phyloP scores from a whole-genome alignment of 495 filamentous ascomycete species.

The Aspergillus affinis region DNA sequence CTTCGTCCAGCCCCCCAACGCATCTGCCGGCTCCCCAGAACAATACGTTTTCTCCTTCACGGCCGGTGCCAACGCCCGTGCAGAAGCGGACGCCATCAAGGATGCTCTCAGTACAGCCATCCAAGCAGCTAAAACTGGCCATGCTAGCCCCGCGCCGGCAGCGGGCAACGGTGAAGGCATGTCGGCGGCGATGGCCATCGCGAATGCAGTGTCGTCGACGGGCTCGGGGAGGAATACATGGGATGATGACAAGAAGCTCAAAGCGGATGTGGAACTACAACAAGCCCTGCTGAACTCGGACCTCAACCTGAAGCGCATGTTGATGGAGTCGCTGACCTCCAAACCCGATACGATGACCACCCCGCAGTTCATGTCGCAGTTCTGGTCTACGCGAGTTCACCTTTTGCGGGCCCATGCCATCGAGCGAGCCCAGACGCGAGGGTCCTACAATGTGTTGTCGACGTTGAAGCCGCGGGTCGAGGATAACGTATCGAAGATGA shows the following conservation, averaged over 20 bases:
- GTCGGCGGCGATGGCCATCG: slow-evolving; percentile 59
- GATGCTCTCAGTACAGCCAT: slow-evolving; percentile 77
- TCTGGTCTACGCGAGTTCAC: slow-evolving; percentile 86
- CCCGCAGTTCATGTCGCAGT: slow-evolving; percentile 78
- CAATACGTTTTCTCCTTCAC: slow-evolving; percentile 87
- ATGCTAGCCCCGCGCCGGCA: slow-evolving; percentile 34
- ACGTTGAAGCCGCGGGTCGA: slow-evolving; percentile 80
- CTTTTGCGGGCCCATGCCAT: slow-evolving; percentile 87
- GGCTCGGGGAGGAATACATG: slow-evolving; percentile 51
- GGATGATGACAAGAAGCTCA: slow-evolving; percentile 76
- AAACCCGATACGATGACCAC: slow-evolving; percentile 80
- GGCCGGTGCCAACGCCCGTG: slow-evolving; percentile 67
- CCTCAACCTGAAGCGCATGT: slow-evolving; percentile 69
- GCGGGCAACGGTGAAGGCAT: slow-evolving; percentile 40
- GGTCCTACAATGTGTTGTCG: slow-evolving; percentile 89
- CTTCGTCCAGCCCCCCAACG: slow-evolving; percentile 62
- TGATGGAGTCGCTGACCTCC: slow-evolving; percentile 72
- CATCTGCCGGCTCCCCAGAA: slow-evolving; percentile 53
- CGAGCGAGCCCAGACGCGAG: slow-evolving; percentile 77
- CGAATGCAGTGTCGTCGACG: slow-evolving; percentile 50
- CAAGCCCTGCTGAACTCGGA: slow-evolving; percentile 80
- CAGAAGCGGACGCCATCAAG: slow-evolving; percentile 81
- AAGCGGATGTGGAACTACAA: slow-evolving; percentile 73
- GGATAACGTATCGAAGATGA: slow-evolving; percentile 74
- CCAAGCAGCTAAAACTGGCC: slow-evolving; percentile 61